Evolutionary conservation across 768 basidiomycete species (phyloP), one percentile per base, ranked within the genome.

Genomic region (Pleurotus platypus): DNA sequence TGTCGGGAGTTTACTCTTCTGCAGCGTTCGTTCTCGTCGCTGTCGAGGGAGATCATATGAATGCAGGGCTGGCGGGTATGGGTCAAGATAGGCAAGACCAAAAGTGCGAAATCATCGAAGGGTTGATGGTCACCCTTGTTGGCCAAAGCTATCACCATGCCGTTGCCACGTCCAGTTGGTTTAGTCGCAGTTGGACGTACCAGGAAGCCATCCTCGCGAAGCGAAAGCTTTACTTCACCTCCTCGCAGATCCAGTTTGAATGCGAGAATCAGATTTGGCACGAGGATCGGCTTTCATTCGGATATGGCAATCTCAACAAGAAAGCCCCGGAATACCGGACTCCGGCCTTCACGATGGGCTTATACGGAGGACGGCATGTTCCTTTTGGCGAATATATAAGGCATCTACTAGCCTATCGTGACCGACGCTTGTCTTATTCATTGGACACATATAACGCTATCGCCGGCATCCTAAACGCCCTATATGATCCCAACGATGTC

Each of bases 131-230:
- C 2, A n/a, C 35, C 16, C 13, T 37, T 2, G 16, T 39, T 24
- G 27, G 27, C 7, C 30, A 24, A n/a, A 15, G 40, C 38, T 53
- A 53, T 15, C 38, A 39, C 3, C 38, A 16, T 3, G 24, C 35
- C 9, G 15, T 22, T 4, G 20, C 20, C 15, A 12, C 8, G 5
- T 26, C 26, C 6, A 9, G 20, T 11, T 53, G 51, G 51, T 53
- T 26, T n/a, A 53, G 15, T 38, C 35, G 51, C 9, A 39, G 51
- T n/a, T 53, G 51, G 51, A 53, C 51, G 4, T 53, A 53, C 15
- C 51, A 53, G 24, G 51, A 53, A 39, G 51, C 37, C n/a, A 30
- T 53, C 37, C 51, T 53, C 5, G 20, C 51, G 16, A 40, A 9
- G 13, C 51, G 51, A 20, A 53, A 53, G 51, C n/a, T 53, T 9